Evolutionary conservation across 768 basidiomycete species (phyloP).

Genomic region (Hysterangium stoloniferum): DNA sequence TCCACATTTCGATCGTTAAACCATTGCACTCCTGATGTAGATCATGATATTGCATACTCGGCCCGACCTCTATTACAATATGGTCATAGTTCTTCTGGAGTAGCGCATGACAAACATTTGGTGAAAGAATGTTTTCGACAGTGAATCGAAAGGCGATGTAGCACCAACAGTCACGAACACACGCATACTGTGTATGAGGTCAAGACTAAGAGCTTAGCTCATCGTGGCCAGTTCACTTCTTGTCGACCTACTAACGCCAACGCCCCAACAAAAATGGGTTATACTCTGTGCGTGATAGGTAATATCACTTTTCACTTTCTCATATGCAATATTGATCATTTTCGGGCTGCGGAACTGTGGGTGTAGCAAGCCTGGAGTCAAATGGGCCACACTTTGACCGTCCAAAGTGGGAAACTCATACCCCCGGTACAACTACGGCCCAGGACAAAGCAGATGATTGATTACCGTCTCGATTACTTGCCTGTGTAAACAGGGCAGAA

Average conservation of each 20-base stretch:
- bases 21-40: conserved; percentile 27
- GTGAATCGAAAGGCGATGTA: conserved; percentile 64
- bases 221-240: neutral
- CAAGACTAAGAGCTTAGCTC: neutral
- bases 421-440: conserved; percentile 70
- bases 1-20: conserved; percentile 56
- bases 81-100: conserved; percentile 44
- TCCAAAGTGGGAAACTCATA: conserved; percentile 61
- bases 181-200: conserved; percentile 18
- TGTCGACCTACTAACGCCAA: conserved; percentile 1
- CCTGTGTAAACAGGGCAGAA: conserved; percentile 78
- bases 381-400: conserved; percentile 18
- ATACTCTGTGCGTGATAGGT: conserved; percentile 88
- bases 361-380: conserved; percentile 79
- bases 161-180: conserved; percentile 87
- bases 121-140: conserved; percentile 56
- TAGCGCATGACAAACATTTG: conserved; percentile 50
- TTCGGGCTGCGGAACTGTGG: conserved; percentile 97
- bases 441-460: conserved; percentile 33
- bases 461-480: conserved; percentile 72
- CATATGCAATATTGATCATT: conserved; percentile 17
- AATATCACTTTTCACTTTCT: conserved; percentile 14
- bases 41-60: conserved; percentile 31
- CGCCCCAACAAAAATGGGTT: too few species aligned
- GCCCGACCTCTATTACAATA: conserved; percentile 74